Conservation (phyloP, 345 rosid genomes). For the Gossypioides kirkii region DNA sequence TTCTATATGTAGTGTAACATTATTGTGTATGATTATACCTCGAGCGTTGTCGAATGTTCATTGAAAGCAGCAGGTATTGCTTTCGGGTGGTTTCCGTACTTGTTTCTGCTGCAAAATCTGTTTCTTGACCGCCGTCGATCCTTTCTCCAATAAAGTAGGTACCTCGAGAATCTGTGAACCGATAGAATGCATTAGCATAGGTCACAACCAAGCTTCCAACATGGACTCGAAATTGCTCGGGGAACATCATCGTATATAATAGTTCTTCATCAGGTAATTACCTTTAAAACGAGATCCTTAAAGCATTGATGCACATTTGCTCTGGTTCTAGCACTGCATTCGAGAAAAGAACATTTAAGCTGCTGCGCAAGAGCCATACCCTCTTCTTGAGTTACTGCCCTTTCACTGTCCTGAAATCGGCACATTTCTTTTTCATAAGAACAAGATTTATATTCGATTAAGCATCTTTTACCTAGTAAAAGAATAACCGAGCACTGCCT, state of each 20-base stretch:
- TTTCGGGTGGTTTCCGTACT: constrained; percentile 24
- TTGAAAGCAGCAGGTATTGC: constrained; percentile 50
- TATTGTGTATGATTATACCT: neutral
- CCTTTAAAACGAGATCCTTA: constrained; percentile 68
- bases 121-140: constrained; percentile 55
- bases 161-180: constrained; percentile 59
- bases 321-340: constrained; percentile 78
- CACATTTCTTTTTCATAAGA: neutral
- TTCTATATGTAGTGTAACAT: neutral
- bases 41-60: neutral
- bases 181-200: neutral
- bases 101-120: constrained; percentile 44
- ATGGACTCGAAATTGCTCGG: neutral
- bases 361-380: constrained; percentile 72
- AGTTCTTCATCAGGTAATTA: constrained; percentile 10
- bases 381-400: constrained; percentile 79
- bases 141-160: constrained; percentile 72
- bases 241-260: neutral
- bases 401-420: constrained; percentile 60
- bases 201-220: neutral
- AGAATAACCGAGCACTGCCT: neutral
- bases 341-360: constrained; percentile 67
- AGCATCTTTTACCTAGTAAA: neutral
- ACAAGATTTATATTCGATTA: neutral
- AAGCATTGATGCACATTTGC: constrained; percentile 70